phyloP scores from a whole-genome alignment of 2,329 filamentous ascomycete species.

The Hypomyces rosellus region DNA sequence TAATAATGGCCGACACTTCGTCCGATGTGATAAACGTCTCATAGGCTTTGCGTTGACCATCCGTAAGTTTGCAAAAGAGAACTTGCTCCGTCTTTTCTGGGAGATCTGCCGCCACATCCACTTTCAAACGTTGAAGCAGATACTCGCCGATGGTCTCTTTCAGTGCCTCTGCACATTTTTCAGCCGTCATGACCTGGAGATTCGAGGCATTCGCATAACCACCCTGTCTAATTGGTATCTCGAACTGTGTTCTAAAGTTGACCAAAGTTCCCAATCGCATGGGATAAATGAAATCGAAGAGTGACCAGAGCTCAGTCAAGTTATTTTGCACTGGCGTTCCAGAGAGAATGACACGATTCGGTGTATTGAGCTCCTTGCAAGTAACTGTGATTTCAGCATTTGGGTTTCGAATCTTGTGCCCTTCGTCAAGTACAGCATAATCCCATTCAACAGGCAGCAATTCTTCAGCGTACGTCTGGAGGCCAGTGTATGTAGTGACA shows the following conservation, averaged over 20 bases:
- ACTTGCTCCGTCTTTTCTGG: slow-evolving; percentile 96
- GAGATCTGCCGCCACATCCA: slow-evolving; percentile 86
- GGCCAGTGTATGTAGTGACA: slow-evolving; percentile 89
- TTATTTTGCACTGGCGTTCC: slow-evolving; percentile 99
- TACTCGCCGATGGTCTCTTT: slow-evolving; percentile 94
- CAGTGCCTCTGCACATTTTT: slow-evolving; percentile 86
- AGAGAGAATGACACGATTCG: slow-evolving; percentile 86
- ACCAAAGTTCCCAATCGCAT: slow-evolving; percentile 91
- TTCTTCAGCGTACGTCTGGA: slow-evolving; percentile 85
- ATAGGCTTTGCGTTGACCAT: slow-evolving; percentile 70
- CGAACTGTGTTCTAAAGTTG: slow-evolving; percentile 85
- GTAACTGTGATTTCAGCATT: slow-evolving; percentile 92
- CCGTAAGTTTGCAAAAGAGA: slow-evolving; percentile 86
- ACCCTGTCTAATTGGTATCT: slow-evolving; percentile 86
- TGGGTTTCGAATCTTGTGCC: slow-evolving; percentile 96
- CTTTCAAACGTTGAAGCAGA: slow-evolving; percentile 83
- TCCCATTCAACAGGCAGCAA: slow-evolving; percentile 83
- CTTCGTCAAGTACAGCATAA: slow-evolving; percentile 91
- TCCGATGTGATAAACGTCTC: slow-evolving; percentile 73
- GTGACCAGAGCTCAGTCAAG: slow-evolving; percentile 86
- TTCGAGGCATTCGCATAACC: slow-evolving; percentile 95
- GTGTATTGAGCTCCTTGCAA: slow-evolving; percentile 87
- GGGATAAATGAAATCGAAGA: slow-evolving; percentile 96
- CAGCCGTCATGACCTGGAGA: slow-evolving; percentile 86
- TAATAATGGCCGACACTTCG: slow-evolving; percentile 78